Conservation (phyloP, 1,284 basidiomycete species). For the Amylostereum areolatum region DNA sequence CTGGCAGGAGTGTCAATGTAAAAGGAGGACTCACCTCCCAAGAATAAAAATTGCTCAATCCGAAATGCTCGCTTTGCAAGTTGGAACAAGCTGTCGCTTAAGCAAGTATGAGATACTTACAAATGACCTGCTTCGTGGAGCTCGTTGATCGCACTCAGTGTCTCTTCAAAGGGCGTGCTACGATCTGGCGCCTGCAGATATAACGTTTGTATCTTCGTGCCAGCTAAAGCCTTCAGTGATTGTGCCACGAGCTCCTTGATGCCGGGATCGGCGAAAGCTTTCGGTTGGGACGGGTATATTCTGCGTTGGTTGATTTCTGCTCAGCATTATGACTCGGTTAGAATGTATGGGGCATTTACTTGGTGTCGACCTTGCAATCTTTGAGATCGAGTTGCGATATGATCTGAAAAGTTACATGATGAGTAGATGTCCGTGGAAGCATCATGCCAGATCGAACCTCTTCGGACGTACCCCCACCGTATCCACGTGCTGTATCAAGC, state of each 20-base stretch:
- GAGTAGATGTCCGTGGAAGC: not conserved
- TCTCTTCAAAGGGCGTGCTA: not conserved
- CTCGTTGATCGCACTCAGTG: not conserved
- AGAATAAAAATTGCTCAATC: constrained; percentile 4
- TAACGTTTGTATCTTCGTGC: not conserved
- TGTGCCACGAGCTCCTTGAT: not conserved
- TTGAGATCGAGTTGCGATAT: not conserved
- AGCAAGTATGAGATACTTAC: not conserved
- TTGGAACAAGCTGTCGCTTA: too few species aligned
- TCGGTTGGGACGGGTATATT: not conserved
- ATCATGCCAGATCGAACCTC: not conserved
- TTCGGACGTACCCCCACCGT: not conserved
- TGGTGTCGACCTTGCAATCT: not conserved
- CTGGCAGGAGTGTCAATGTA: not conserved
- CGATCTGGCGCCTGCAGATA: not conserved
- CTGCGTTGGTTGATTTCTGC: not conserved
- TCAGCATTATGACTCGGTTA: not conserved
- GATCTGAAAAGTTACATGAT: not conserved
- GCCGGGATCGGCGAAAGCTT: not conserved
- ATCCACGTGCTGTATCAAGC: not conserved
- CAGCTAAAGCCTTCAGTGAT: not conserved
- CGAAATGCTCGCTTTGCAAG: not conserved
- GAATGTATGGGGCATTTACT: not conserved
- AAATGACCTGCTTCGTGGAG: not conserved
- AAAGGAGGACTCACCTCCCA: not conserved